A percentile compares a stretch with the other conserved stretches of the same genome.
These are phyloP conservation scores for Amanita phalloides DNA, from an alignment of 768 basidiomycete species.

Conservation along the genomic window DNA sequence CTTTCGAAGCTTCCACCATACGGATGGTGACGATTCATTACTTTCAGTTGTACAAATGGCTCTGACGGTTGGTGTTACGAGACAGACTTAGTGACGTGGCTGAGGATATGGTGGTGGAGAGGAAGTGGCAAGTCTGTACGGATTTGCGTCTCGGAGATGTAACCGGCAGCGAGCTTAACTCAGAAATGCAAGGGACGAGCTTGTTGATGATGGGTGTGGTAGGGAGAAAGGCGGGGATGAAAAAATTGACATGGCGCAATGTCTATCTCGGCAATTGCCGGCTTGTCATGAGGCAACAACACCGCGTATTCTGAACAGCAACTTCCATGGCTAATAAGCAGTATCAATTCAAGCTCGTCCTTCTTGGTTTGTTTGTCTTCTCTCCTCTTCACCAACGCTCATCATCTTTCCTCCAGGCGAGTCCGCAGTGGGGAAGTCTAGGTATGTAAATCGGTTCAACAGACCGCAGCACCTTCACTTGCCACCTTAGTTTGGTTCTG, in stretches of 20 bases:
- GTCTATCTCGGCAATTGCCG: constrained; percentile 22
- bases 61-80: constrained; percentile 9
- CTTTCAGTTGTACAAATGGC: constrained; percentile 16
- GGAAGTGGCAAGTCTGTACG: constrained; percentile 4
- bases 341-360: constrained; percentile 92
- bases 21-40: constrained; percentile 87
- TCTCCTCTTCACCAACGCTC: constrained; percentile 2
- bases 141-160: constrained; percentile 4
- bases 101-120: constrained; percentile 8
- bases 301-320: constrained; percentile 18
- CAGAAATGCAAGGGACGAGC: constrained; percentile 7
- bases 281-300: constrained; percentile 9
- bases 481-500: constrained; percentile 65
- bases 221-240: constrained; percentile 8
- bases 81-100: constrained; percentile 26
- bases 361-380: constrained; percentile 59
- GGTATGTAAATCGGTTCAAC: constrained; percentile 33
- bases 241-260: constrained; percentile 4
- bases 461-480: constrained; percentile 16
- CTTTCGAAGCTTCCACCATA: constrained; percentile 61
- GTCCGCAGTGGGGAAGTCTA: constrained; percentile 96
- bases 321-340: constrained; percentile 70
- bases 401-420: constrained; percentile 49
- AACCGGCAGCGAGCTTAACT: constrained; percentile 5
- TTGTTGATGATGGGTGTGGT: constrained; percentile 9